Evolutionary conservation across 2,329 filamentous ascomycete species (phyloP).

Genomic region (Helminthosporium solani): DNA sequence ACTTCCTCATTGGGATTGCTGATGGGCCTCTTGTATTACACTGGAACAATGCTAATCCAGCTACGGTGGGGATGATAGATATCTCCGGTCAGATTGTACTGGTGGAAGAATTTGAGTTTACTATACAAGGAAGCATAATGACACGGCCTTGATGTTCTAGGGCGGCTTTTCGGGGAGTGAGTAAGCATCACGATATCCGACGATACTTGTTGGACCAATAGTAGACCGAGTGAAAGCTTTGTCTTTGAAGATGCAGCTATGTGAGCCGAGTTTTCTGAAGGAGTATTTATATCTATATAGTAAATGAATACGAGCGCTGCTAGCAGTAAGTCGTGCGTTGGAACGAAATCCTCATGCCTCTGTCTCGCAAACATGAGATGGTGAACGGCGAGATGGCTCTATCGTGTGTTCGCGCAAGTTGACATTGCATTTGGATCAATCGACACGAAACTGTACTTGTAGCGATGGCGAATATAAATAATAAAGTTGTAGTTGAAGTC

Average conservation of each 20-base stretch:
- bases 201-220: not conserved
- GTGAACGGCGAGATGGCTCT: too few species aligned
- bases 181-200: slow-evolving; percentile 1
- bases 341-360: too few species aligned
- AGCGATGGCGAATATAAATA: too few species aligned
- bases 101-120: not conserved
- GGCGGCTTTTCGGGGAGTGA: not conserved
- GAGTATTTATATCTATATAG: too few species aligned
- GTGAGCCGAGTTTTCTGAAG: too few species aligned
- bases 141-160: not conserved
- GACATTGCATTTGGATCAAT: too few species aligned
- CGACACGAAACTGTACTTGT: too few species aligned
- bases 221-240: not conserved
- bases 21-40: not conserved
- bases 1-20: not conserved
- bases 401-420: too few species aligned
- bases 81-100: not conserved
- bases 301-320: too few species aligned
- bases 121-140: not conserved
- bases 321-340: too few species aligned
- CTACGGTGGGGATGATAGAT: not conserved
- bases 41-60: not conserved
- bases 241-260: not conserved
- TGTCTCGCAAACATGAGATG: too few species aligned
- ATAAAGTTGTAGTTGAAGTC: too few species aligned